Conservation (phyloP, 2,329 filamentous ascomycete species). For the Apiospora pterosperma region DNA sequence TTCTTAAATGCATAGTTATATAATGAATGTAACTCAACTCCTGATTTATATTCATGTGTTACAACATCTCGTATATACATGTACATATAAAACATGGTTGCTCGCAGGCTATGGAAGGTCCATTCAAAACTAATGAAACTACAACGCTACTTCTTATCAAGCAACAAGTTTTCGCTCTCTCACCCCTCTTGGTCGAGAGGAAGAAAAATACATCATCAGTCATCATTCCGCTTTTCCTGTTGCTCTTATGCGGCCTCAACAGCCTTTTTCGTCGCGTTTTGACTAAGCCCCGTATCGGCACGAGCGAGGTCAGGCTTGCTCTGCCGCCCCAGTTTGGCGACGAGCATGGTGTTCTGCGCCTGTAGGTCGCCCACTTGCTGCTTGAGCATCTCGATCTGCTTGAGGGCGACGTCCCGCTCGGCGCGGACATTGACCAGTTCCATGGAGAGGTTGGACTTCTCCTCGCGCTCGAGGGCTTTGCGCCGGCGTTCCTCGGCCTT, state of each 20-base stretch:
- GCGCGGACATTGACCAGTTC: conserved; percentile 51
- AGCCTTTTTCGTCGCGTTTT: neutral
- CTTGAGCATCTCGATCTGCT: conserved; percentile 53
- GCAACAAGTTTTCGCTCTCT: neutral
- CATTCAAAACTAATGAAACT: neutral
- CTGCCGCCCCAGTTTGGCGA: conserved; percentile 44
- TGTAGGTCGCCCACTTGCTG: conserved; percentile 55
- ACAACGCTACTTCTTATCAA: too few relatives aligned
- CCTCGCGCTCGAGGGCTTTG: conserved; percentile 53
- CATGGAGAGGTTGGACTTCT: conserved; percentile 42
- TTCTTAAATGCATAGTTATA: neutral
- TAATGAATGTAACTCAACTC: neutral
- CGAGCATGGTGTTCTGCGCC: conserved; percentile 56
- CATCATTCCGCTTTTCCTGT: neutral
- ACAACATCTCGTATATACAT: neutral
- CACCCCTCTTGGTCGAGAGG: neutral
- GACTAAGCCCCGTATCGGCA: neutral
- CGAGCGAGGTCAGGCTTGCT: neutral
- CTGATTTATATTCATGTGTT: neutral
- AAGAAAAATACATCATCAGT: neutral
- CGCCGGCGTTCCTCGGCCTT: conserved; percentile 51
- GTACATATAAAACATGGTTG: neutral
- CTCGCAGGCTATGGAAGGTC: neutral
- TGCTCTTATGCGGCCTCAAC: neutral
- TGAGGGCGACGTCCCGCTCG: conserved; percentile 49